These are phyloP conservation scores for Capronia coronata DNA, from an alignment of 2,329 filamentous ascomycete species.

Conservation along the genomic window DNA sequence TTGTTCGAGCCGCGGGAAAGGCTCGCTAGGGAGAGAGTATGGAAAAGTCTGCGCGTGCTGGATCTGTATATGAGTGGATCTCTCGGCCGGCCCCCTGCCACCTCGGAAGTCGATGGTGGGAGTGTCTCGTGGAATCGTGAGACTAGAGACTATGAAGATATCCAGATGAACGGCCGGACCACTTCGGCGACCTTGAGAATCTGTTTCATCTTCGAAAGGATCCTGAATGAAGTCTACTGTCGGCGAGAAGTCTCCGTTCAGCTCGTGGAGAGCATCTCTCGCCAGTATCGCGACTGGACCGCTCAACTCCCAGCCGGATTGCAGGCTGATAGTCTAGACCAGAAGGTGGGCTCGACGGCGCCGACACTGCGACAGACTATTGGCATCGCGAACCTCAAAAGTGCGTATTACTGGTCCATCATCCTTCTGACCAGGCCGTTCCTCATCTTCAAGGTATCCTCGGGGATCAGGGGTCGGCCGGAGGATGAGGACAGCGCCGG, in stretches of 20 bases:
- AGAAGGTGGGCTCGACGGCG: conserved; percentile 29
- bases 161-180: conserved; percentile 35
- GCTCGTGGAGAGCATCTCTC: conserved; percentile 39
- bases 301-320: conserved; percentile 40
- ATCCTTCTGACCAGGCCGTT: conserved; percentile 50
- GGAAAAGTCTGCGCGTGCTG: conserved; percentile 48
- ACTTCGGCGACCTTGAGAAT: conserved; percentile 44
- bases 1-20: conserved; percentile 42
- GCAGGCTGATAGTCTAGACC: conserved; percentile 41
- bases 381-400: conserved; percentile 46
- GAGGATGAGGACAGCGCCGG: conserved; percentile 18
- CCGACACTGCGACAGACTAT: conserved; percentile 34
- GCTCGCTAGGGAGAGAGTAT: conserved; percentile 44
- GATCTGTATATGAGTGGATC: conserved; percentile 48
- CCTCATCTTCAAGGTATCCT: conserved; percentile 46
- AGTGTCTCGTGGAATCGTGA: conserved; percentile 28
- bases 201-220: conserved; percentile 39
- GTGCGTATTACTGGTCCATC: conserved; percentile 50
- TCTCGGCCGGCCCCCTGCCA: conserved; percentile 48
- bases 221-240: conserved; percentile 41
- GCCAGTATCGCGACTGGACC: conserved; percentile 40
- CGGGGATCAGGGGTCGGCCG: conserved; percentile 23
- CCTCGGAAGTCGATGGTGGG: conserved; percentile 44
- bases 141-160: conserved; percentile 33
- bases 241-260: conserved; percentile 39